Conservation (phyloP, 345 rosid species). For the Heritiera littoralis region DNA sequence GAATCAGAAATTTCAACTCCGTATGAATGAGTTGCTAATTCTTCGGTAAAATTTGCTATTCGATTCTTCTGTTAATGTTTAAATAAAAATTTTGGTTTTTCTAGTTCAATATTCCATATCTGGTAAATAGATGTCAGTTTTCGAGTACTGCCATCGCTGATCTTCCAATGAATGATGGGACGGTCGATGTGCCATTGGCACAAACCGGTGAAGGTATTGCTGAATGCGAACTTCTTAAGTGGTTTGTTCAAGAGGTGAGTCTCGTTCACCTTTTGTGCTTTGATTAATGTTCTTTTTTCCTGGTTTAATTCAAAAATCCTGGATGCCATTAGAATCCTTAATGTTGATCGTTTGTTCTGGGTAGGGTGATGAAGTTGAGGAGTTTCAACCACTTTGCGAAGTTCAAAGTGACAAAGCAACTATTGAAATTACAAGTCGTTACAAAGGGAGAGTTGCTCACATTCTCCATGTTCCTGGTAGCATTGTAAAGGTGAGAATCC, state of each 20-base stretch:
- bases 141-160: constrained; percentile 57
- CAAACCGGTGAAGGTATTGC: constrained; percentile 99
- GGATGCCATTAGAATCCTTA: not conserved
- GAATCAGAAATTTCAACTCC: not conserved
- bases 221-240: constrained; percentile 88
- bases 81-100: not conserved
- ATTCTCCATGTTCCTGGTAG: constrained; percentile 68
- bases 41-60: not conserved
- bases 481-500: constrained; percentile 70
- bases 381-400: constrained; percentile 94
- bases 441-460: constrained; percentile 69
- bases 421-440: constrained; percentile 93
- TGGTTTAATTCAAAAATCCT: not conserved
- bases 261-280: not conserved
- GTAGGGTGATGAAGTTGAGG: constrained; percentile 84
- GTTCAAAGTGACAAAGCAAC: constrained; percentile 99
- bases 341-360: constrained; percentile 20
- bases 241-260: constrained; percentile 89
- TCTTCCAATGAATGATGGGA: constrained; percentile 39
- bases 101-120: constrained; percentile 32
- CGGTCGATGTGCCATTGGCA: constrained; percentile 80
- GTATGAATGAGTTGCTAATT: not conserved
- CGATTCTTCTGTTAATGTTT: not conserved
- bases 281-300: not conserved
- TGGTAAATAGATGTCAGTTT: constrained; percentile 41